A percentile compares a stretch with the other conserved stretches of the same genome.
These are phyloP conservation scores for Nemania abortiva DNA, from an alignment of 2,329 filamentous ascomycete genomes.

Conservation along the genomic window DNA sequence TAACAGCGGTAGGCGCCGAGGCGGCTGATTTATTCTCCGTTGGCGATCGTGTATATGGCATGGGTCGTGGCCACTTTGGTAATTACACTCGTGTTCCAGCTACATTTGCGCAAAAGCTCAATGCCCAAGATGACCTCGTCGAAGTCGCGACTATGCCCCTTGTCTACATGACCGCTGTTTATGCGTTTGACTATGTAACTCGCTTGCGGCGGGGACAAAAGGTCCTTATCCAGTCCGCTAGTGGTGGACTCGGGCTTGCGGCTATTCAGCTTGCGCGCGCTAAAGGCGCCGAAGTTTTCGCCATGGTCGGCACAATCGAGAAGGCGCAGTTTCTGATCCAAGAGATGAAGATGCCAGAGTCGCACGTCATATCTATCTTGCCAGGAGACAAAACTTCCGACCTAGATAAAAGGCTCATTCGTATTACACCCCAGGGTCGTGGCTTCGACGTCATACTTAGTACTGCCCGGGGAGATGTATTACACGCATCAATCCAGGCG, in stretches of 20 bases:
- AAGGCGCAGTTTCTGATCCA: slow-evolving; percentile 7
- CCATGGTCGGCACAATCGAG: background rate
- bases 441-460: slow-evolving; percentile 35
- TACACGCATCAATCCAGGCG: background rate
- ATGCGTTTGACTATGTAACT: slow-evolving; percentile 14
- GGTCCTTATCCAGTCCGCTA: slow-evolving; percentile 18
- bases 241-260: slow-evolving; percentile 20
- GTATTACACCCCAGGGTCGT: background rate
- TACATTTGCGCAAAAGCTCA: slow-evolving; percentile 10
- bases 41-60: slow-evolving; percentile 47
- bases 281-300: slow-evolving; percentile 24
- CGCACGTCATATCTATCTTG: slow-evolving; percentile 25
- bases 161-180: slow-evolving; percentile 22
- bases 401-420: background rate
- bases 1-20: slow-evolving; percentile 40
- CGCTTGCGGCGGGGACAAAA: background rate
- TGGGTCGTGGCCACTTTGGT: slow-evolving; percentile 44
- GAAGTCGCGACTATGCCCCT: slow-evolving; percentile 15
- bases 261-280: slow-evolving; percentile 16
- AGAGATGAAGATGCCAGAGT: slow-evolving; percentile 17
- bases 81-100: slow-evolving; percentile 39
- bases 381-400: background rate
- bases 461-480: slow-evolving; percentile 9
- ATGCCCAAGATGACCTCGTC: slow-evolving; percentile 21
- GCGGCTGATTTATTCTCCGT: slow-evolving; percentile 26